Evolutionary conservation across 345 rosid genomes (phyloP).

Genomic region (Camelina hispida): DNA sequence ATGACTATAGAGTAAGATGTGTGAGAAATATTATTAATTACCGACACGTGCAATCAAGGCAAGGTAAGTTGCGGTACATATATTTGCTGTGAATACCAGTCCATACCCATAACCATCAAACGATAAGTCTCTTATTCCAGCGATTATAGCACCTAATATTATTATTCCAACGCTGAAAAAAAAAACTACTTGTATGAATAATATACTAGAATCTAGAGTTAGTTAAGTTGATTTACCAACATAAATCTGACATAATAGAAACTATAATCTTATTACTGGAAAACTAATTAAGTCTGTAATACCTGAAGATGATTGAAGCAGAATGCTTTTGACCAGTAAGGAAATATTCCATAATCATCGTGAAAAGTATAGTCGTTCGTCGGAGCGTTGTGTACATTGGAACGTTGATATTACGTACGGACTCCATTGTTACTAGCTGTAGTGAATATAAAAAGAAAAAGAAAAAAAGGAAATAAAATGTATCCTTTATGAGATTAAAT

Average conservation of each 20-base stretch:
- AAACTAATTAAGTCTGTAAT: slow-evolving; percentile 15
- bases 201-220: no score
- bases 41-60: slow-evolving; percentile 67
- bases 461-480: background rate
- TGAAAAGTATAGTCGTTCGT: slow-evolving; percentile 71
- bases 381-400: slow-evolving; percentile 86
- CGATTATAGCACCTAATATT: slow-evolving; percentile 65
- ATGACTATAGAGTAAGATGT: background rate
- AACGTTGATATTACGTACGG: slow-evolving; percentile 73
- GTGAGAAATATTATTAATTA: background rate
- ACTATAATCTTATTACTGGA: no score
- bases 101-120: slow-evolving; percentile 77
- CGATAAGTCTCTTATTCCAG: slow-evolving; percentile 78
- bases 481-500: background rate
- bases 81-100: slow-evolving; percentile 70
- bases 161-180: slow-evolving; percentile 66
- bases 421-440: slow-evolving; percentile 77
- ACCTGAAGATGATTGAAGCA: slow-evolving; percentile 62
- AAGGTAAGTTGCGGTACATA: slow-evolving; percentile 73
- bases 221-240: no score
- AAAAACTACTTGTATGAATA: no score
- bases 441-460: background rate
- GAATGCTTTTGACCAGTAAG: slow-evolving; percentile 63
- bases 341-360: slow-evolving; percentile 69
- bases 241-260: no score